Percentiles rank a stretch among this genome's conserved stretches.
phyloP scores from a whole-genome alignment of 768 basidiomycete species.

The Dendrothele bispora region DNA sequence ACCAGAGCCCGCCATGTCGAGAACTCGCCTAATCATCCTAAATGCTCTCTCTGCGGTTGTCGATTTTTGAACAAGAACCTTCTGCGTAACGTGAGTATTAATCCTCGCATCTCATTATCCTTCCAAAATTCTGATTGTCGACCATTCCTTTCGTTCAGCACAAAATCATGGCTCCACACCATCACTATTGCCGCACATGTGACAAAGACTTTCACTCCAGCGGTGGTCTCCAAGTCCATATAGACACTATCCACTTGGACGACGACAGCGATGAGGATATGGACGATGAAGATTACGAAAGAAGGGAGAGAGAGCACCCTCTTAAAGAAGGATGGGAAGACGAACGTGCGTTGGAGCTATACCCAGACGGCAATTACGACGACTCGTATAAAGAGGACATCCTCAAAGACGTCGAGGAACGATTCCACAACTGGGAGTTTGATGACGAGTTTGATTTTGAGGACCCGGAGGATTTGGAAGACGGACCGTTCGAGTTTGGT shows the following conservation, averaged over 20 bases:
- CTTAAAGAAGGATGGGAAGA: slow-evolving; percentile 6
- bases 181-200: slow-evolving; percentile 4
- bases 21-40: not conserved
- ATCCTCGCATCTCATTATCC: not conserved
- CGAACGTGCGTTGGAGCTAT: not conserved
- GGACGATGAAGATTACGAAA: not conserved
- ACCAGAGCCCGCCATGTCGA: slow-evolving; percentile 1
- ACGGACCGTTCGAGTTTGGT: not conserved
- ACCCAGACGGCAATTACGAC: slow-evolving; percentile 1
- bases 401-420: slow-evolving; percentile 1
- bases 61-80: not conserved
- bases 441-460: slow-evolving; percentile 2
- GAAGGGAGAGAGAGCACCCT: not conserved
- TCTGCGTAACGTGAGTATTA: slow-evolving; percentile 4
- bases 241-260: slow-evolving; percentile 1
- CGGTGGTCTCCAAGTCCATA: not conserved
- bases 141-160: not conserved
- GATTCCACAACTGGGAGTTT: too few relatives aligned
- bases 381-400: not conserved
- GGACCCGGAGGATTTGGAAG: slow-evolving; percentile 1
- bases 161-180: not conserved
- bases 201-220: slow-evolving; percentile 1
- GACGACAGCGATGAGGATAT: not conserved
- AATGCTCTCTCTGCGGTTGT: slow-evolving; percentile 4
- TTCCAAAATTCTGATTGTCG: not conserved